Conservation (phyloP, 352 stramenopile genomes). For the Phytophthora agathidicida region DNA sequence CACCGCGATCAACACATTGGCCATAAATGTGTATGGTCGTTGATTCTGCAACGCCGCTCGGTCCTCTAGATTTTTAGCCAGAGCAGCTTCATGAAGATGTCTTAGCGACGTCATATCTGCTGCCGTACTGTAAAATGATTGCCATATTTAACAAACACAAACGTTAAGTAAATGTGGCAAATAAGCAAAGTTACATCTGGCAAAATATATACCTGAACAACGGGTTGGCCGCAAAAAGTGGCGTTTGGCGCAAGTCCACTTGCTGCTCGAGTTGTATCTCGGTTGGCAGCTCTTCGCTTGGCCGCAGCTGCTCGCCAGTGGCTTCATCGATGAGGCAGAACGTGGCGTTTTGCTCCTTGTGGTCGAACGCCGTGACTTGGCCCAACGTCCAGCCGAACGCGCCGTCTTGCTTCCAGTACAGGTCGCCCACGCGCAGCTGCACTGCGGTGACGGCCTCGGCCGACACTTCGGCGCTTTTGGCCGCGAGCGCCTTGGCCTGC, state of each 20-base stretch:
- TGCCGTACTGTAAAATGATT: constrained; percentile 46
- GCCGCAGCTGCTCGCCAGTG: constrained; percentile 53
- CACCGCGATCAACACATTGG: constrained; percentile 86
- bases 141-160: not conserved
- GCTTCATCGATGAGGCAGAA: constrained; percentile 69
- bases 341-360: constrained; percentile 34
- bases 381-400: constrained; percentile 68
- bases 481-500: constrained; percentile 9
- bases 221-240: constrained; percentile 77
- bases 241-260: constrained; percentile 48
- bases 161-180: constrained; percentile 9
- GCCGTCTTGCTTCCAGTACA: constrained; percentile 85
- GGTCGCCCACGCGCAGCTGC: constrained; percentile 66
- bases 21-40: constrained; percentile 88
- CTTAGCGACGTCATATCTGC: constrained; percentile 87
- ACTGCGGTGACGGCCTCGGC: constrained; percentile 16
- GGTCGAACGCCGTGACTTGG: constrained; percentile 64
- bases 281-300: constrained; percentile 3
- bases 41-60: constrained; percentile 74
- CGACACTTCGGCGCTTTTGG: constrained; percentile 16
- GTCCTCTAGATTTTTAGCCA: constrained; percentile 90
- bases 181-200: constrained; percentile 26
- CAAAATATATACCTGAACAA: constrained; percentile 47
- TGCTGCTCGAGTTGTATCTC: constrained; percentile 35
- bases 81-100: constrained; percentile 83